Evolutionary conservation across 495 filamentous ascomycete species (phyloP).

Genomic region (Aspergillus nidulans): DNA sequence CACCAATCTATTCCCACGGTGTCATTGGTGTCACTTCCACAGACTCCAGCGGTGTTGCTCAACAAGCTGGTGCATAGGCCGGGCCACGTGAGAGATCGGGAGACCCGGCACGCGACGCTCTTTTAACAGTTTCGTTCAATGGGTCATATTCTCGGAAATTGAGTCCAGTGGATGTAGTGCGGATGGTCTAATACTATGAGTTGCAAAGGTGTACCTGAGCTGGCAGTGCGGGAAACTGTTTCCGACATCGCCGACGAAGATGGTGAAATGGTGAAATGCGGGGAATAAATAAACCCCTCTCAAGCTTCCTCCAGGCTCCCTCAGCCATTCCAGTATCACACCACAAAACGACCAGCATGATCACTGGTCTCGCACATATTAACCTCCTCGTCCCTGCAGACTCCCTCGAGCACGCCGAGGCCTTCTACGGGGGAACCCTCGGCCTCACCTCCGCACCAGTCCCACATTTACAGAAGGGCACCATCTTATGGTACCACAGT

Average conservation of each 20-base stretch:
- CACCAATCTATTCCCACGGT: too few relatives aligned
- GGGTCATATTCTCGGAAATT: too few relatives aligned
- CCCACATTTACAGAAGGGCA: slow-evolving; percentile 45
- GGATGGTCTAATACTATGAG: too few relatives aligned
- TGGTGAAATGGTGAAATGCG: slow-evolving; percentile 4
- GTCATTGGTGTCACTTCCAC: too few relatives aligned
- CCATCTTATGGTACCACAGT: slow-evolving; percentile 42
- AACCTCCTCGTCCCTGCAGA: slow-evolving; percentile 55
- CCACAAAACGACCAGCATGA: slow-evolving; percentile 37
- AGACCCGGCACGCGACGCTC: too few relatives aligned
- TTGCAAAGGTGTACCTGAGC: too few relatives aligned
- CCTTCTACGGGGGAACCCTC: slow-evolving; percentile 55
- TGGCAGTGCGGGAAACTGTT: slow-evolving; percentile 3
- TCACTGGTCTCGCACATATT: slow-evolving; percentile 55
- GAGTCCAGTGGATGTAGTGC: too few relatives aligned
- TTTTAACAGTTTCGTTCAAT: too few relatives aligned
- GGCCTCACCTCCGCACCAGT: slow-evolving; percentile 47
- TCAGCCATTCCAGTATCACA: background rate
- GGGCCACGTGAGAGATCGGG: too few relatives aligned
- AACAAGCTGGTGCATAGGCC: too few relatives aligned
- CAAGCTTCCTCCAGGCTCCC: background rate
- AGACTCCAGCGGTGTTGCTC: too few relatives aligned
- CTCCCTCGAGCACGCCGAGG: slow-evolving; percentile 47
- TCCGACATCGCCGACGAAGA: slow-evolving; percentile 1
- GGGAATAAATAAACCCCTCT: background rate